Base-by-base conservation (phyloP, 1,284 basidiomycete genomes). In the Malassezia obtusa region DNA sequence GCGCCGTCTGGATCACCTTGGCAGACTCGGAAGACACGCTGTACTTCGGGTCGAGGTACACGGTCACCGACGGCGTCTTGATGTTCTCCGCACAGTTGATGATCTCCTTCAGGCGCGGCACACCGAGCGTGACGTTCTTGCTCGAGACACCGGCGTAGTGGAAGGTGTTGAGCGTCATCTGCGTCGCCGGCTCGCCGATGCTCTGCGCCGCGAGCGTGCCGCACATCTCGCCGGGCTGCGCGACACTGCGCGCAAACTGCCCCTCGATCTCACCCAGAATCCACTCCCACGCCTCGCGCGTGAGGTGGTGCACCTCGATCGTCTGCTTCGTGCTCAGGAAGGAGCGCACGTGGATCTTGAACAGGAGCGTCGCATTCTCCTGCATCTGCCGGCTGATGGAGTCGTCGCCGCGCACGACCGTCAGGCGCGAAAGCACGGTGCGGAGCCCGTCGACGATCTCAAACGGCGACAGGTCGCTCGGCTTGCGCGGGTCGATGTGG, bases 131-230 rank as follows among this genome's bases (percentile, higher is more conserved):
- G 61, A 99, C 94, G 75, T 99, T 99, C 41, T 94, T 92, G 60
- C 92, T 92, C 77, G 92, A 92, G 74, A 98, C 92, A 70, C 92
- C 89, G 85, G 69, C 53, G 73, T 98, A 95, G 78, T 99, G 94
- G 83, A 99, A 99, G 8, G 94, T 99, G 76, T 99, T 99, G 63
- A 99, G 78, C 30, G 94, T 99, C 94, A 99, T 99, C 75, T 99
- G 94, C 1, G 94, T 99, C 2, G 94, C 94, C 0, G 94, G 94
- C 79, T 98, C 94, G 76, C 94, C 94, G 62, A 98, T 99, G 4
- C 90, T 95, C 77, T 98, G 94, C 0, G 94, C 94, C 32, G 94
- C 87, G 14, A 98, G 81, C 0, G 90, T 96, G 43, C 94, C 94
- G 65, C 94, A 98, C 94, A 98, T 98, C 77, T 98, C 94, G 46